Percentiles rank a stretch among this genome's conserved stretches.
These are phyloP conservation scores for Actinomortierella ambigua DNA, from an alignment of 371 early-diverging fungal species.

Conservation along the genomic window DNA sequence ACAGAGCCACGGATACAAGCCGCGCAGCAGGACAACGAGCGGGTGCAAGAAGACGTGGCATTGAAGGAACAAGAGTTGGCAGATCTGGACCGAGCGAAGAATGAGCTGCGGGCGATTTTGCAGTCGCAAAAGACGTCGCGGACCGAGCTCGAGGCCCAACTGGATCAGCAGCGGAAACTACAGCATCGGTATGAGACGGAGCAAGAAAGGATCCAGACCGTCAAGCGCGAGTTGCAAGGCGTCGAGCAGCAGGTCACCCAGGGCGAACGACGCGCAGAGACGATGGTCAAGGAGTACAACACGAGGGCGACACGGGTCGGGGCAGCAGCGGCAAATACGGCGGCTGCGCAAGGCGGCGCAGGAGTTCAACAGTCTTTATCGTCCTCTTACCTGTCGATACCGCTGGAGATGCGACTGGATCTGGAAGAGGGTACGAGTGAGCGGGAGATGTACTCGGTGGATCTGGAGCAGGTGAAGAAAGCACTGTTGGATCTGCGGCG, in stretches of 20 bases:
- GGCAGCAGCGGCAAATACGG: slow-evolving; percentile 18
- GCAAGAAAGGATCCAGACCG: slow-evolving; percentile 16
- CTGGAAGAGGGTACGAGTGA: slow-evolving; percentile 17
- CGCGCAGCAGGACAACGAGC: slow-evolving; percentile 23
- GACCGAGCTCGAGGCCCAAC: slow-evolving; percentile 27
- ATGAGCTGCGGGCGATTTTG: slow-evolving; percentile 31
- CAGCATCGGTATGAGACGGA: slow-evolving; percentile 25
- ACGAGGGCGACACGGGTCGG: slow-evolving; percentile 31
- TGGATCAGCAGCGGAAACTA: slow-evolving; percentile 28
- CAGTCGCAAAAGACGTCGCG: slow-evolving; percentile 30
- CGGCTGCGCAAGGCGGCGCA: slow-evolving; percentile 31
- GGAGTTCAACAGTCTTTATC: no score
- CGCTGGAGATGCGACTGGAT: slow-evolving; percentile 19
- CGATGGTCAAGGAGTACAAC: slow-evolving; percentile 24
- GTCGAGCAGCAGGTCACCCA: slow-evolving; percentile 21
- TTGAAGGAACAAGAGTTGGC: slow-evolving; percentile 15
- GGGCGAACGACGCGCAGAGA: slow-evolving; percentile 22
- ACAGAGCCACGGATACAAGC: slow-evolving; percentile 29
- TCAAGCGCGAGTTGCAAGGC: slow-evolving; percentile 15
- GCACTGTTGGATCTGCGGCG: slow-evolving; percentile 20
- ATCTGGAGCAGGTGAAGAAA: slow-evolving; percentile 21
- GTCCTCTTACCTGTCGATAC: no score
- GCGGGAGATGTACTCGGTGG: slow-evolving; percentile 21
- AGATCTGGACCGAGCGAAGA: slow-evolving; percentile 24
- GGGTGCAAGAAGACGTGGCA: slow-evolving; percentile 5